Percentiles rank a stretch among this genome's conserved stretches.
These are phyloP conservation scores for Friedmanniomyces simplex DNA, from an alignment of 495 filamentous ascomycete genomes.

Conservation along the genomic window DNA sequence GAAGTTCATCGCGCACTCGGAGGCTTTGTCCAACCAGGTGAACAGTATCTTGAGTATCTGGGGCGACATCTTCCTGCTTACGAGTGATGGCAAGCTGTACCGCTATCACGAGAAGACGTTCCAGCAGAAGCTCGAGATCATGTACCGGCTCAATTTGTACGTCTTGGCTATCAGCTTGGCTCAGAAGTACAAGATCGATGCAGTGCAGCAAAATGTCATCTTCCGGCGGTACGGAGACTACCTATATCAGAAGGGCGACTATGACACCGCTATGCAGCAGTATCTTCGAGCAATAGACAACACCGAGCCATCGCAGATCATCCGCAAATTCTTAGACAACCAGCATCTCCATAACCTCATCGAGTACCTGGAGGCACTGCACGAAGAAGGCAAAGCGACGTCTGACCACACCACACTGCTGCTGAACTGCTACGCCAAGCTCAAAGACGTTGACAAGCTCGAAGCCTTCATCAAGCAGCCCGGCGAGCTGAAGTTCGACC, in stretches of 20 bases:
- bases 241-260: conserved; percentile 88
- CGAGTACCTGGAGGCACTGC: conserved; percentile 92
- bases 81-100: conserved; percentile 80
- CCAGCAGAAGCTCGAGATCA: conserved; percentile 81
- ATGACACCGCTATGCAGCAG: conserved; percentile 95
- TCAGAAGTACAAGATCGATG: conserved; percentile 71
- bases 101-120: conserved; percentile 88
- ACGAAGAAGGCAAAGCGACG: conserved; percentile 86
- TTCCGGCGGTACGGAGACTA: conserved; percentile 91
- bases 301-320: conserved; percentile 88
- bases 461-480: conserved; percentile 94
- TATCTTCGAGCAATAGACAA: conserved; percentile 94
- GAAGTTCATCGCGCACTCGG: conserved; percentile 82
- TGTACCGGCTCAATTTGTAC: conserved; percentile 90
- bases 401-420: conserved; percentile 94
- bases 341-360: conserved; percentile 96
- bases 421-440: conserved; percentile 93
- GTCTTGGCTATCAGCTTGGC: conserved; percentile 86
- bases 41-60: conserved; percentile 75
- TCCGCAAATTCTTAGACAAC: conserved; percentile 90
- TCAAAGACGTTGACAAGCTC: conserved; percentile 90
- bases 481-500: conserved; percentile 88
- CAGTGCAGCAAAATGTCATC: conserved; percentile 76
- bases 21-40: conserved; percentile 67
- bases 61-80: conserved; percentile 82